Conservation (phyloP, 1,284 basidiomycete genomes). For the Cryptococcus sp. region DNA sequence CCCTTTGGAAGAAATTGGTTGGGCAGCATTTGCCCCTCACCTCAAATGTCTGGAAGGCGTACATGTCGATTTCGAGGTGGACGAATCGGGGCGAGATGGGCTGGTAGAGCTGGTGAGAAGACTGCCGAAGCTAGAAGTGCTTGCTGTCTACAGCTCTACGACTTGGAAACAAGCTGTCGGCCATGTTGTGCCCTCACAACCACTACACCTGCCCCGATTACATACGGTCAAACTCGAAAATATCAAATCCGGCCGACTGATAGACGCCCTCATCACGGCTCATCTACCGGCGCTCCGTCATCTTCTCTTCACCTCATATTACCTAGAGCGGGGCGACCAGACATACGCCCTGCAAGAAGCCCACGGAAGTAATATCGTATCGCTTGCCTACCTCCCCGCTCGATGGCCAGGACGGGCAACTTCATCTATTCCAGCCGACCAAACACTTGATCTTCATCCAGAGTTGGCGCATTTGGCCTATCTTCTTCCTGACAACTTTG, state of each 20-base stretch:
- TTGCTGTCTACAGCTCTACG: slow-evolving; percentile 9
- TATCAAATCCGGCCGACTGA: slow-evolving; percentile 65
- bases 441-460: slow-evolving; percentile 34
- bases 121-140: slow-evolving; percentile 58
- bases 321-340: slow-evolving; percentile 40
- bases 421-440: slow-evolving; percentile 63
- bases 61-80: slow-evolving; percentile 55
- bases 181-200: neutral
- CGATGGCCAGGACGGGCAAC: slow-evolving; percentile 67
- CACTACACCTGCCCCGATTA: slow-evolving; percentile 62
- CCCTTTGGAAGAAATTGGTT: slow-evolving; percentile 58
- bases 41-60: slow-evolving; percentile 66
- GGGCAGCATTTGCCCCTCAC: slow-evolving; percentile 44
- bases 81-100: slow-evolving; percentile 33
- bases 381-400: slow-evolving; percentile 67
- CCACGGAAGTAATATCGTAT: slow-evolving; percentile 65
- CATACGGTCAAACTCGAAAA: slow-evolving; percentile 67
- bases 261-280: slow-evolving; percentile 63
- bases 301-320: slow-evolving; percentile 70
- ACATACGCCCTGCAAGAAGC: slow-evolving; percentile 63
- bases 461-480: slow-evolving; percentile 46
- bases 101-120: slow-evolving; percentile 59
- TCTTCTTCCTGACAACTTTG: slow-evolving; percentile 28
- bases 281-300: slow-evolving; percentile 67
- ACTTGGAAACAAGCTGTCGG: slow-evolving; percentile 24